Base-by-base conservation (phyloP, 768 basidiomycete species). In the Tylopilus sp. region DNA sequence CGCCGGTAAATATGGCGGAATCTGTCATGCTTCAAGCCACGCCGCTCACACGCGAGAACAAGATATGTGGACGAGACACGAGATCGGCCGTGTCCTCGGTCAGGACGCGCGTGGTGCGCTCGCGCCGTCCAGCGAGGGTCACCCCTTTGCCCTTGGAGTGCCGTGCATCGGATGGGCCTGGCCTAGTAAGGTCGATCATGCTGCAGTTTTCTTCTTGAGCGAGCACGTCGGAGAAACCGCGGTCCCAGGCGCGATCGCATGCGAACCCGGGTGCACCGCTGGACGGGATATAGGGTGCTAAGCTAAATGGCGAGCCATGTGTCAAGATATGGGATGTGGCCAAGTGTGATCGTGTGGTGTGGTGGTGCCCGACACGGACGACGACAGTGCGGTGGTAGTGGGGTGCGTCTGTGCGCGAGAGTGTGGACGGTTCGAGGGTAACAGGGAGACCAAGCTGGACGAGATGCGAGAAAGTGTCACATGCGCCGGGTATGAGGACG, bases 231-330 rank as follows among this genome's bases (percentile, higher is more conserved):
- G 79, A 82, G 59, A 74, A 84, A 0, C 83, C 82, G 47, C 80
- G 82, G 65, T 91, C 83, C 90, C 90, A 81, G 12, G 63, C 74
- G 15, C 70, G 67, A 42, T 88, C 86, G 0, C 86, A 86, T 13
- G 68, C 73, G 57, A 85, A 91, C 6, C 88, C 91, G 1, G 91
- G 91, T 1, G 91, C 91, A n/a, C 91, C 83, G 46, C 62, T 71
- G 0, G 84, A 76, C 44, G 70, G 77, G n/a, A 71, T 69, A 65
- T 77, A 77, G 2, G 71, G 69, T 28, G 72, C 62, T 8, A 73
- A 59, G 0, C 71, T 71, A 50, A 85, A 85, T 0, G 84, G 82
- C 5, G 80, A 77, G 0, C 75, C 74, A 46, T 81, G 77, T 3
- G 72, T 70, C 1, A 50, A 2, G 7, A n/a, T 36, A n/a, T n/a